phyloP scores from a whole-genome alignment of 148 eudicot species.

The Arbutus unedo region DNA sequence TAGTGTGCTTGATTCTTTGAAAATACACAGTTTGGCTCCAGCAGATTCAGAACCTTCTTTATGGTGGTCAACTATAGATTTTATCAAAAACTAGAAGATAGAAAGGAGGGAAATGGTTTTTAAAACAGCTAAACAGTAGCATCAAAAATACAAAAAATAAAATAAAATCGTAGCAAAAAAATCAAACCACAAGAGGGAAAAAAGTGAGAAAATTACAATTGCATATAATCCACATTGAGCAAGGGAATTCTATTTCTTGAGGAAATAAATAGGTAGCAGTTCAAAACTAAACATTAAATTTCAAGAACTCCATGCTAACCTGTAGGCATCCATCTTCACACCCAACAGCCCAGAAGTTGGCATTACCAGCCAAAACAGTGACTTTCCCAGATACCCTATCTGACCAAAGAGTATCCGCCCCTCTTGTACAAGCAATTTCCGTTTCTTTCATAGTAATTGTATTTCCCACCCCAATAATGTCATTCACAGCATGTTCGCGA shows the following conservation, averaged over 20 bases:
- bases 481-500: slow-evolving; percentile 78
- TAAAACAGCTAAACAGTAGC: background rate
- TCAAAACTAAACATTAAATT: background rate
- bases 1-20: background rate
- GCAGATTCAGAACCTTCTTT: background rate
- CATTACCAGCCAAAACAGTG: slow-evolving; percentile 92
- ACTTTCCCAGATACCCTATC: slow-evolving; percentile 91
- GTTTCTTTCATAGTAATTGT: slow-evolving; percentile 74
- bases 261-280: background rate
- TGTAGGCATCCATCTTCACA: slow-evolving; percentile 95
- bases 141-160: background rate
- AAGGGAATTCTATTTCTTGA: background rate
- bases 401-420: slow-evolving; percentile 76
- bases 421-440: slow-evolving; percentile 73
- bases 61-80: background rate
- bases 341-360: slow-evolving; percentile 93
- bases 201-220: background rate
- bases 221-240: background rate
- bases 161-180: background rate
- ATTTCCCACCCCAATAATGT: slow-evolving; percentile 61
- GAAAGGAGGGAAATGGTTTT: background rate
- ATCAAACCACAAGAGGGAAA: slow-evolving; percentile 3
- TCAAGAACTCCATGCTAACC: slow-evolving; percentile 39
- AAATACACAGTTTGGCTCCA: background rate
- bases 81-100: background rate